Evolutionary conservation across 495 filamentous ascomycete genomes (phyloP).

Genomic region (Chlorociboria aeruginascens): DNA sequence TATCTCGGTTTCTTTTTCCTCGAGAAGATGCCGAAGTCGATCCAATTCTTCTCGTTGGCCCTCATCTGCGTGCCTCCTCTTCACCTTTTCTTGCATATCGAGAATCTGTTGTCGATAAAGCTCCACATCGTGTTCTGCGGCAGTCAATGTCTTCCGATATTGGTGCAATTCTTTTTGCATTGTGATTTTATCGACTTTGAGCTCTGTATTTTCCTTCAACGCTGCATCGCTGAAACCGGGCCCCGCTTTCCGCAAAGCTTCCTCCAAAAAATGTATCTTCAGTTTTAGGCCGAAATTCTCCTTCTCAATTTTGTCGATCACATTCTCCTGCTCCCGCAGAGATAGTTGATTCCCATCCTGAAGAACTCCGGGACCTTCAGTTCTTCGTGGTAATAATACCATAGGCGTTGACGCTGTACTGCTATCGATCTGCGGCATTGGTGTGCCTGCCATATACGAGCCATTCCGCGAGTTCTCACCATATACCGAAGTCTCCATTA

Average conservation of each 20-base stretch:
- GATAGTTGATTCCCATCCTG: constrained; percentile 80
- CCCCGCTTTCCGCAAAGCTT: constrained; percentile 69
- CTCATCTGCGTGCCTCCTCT: constrained; percentile 57
- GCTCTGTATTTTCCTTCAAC: constrained; percentile 85
- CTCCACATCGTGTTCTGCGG: constrained; percentile 72
- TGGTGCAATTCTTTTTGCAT: constrained; percentile 75
- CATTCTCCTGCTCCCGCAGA: constrained; percentile 85
- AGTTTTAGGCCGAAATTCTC: constrained; percentile 72
- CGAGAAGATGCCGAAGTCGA: constrained; percentile 35
- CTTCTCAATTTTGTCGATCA: constrained; percentile 93
- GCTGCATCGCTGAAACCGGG: constrained; percentile 79
- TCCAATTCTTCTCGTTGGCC: constrained; percentile 48
- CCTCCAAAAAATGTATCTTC: constrained; percentile 71
- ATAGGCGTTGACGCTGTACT: constrained; percentile 74
- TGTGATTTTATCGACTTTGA: constrained; percentile 81
- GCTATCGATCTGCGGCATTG: constrained; percentile 56
- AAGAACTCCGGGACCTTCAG: constrained; percentile 46
- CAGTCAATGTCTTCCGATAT: constrained; percentile 66
- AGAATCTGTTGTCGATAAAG: constrained; percentile 63
- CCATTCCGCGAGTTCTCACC: constrained; percentile 39
- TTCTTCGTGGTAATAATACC: constrained; percentile 47
- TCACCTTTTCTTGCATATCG: constrained; percentile 67
- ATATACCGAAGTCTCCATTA: constrained; percentile 55
- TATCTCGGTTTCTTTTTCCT: constrained; percentile 37
- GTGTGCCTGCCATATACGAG: constrained; percentile 39